Conservation (phyloP, 371 early-diverging fungal genomes). For the Entomophthora muscae region DNA sequence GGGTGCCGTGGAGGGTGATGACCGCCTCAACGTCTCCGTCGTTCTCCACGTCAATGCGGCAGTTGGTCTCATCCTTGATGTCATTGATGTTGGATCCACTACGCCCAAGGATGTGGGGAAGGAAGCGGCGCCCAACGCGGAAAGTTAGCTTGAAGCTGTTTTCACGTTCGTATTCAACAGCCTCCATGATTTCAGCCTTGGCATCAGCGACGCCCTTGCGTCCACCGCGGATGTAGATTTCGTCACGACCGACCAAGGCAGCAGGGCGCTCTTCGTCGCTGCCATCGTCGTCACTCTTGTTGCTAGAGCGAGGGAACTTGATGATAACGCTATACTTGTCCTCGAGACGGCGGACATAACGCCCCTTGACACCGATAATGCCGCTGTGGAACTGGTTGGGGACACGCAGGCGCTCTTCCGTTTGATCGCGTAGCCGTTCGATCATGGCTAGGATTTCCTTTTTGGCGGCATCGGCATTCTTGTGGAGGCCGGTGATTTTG, state of each 20-base stretch:
- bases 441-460: conserved; percentile 44
- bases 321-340: conserved; percentile 63
- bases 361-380: conserved; percentile 58
- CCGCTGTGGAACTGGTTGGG: conserved; percentile 45
- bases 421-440: conserved; percentile 56
- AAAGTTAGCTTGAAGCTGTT: conserved; percentile 31
- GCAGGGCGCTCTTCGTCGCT: conserved; percentile 24
- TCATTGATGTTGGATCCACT: conserved; percentile 41
- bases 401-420: conserved; percentile 34
- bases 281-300: conserved; percentile 14
- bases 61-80: conserved; percentile 36
- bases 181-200: conserved; percentile 53
- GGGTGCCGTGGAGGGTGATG: conserved; percentile 37
- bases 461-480: conserved; percentile 56
- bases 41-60: conserved; percentile 40
- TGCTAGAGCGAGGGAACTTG: conserved; percentile 33
- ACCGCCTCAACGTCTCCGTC: conserved; percentile 20
- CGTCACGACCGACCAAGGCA: conserved; percentile 19
- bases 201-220: conserved; percentile 53
- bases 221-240: conserved; percentile 52
- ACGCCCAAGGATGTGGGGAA: conserved; percentile 58
- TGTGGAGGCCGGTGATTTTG: conserved; percentile 57
- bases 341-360: conserved; percentile 59
- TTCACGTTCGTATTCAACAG: conserved; percentile 57
- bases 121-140: conserved; percentile 27